phyloP scores from a whole-genome alignment of 176 grass and related monocot species.

The Carex pumila region DNA sequence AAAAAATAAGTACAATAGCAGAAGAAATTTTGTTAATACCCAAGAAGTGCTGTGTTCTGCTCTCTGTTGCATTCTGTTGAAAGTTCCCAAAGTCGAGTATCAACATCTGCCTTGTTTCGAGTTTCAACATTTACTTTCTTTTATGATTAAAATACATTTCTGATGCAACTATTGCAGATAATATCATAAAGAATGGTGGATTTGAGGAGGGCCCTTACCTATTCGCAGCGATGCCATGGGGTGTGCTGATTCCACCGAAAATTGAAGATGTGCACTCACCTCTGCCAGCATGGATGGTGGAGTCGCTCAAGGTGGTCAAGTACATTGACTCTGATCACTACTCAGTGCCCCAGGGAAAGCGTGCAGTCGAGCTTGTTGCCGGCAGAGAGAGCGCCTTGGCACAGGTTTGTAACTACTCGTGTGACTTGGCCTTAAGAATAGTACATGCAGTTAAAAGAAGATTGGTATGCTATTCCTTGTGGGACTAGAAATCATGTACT shows the following conservation, averaged over 20 bases:
- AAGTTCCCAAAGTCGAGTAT: not conserved
- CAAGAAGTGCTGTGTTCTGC: not conserved
- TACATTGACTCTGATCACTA: constrained; percentile 79
- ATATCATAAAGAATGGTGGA: constrained; percentile 81
- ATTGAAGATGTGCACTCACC: constrained; percentile 89
- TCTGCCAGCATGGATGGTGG: constrained; percentile 68
- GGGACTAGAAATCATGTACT: no score
- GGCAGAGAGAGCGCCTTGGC: constrained; percentile 68
- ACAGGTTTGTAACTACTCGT: not conserved
- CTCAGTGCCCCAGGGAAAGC: constrained; percentile 54
- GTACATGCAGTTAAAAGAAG: not conserved
- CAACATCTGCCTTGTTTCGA: not conserved
- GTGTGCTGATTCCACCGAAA: constrained; percentile 74
- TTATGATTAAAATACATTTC: not conserved
- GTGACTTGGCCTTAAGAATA: not conserved
- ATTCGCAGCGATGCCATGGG: constrained; percentile 30
- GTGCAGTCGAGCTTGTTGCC: constrained; percentile 72
- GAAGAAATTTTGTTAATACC: not conserved
- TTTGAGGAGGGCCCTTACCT: constrained; percentile 84
- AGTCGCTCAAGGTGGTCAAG: constrained; percentile 75
- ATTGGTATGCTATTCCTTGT: not conserved
- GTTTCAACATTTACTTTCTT: not conserved
- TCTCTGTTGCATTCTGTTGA: not conserved
- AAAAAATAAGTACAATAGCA: not conserved
- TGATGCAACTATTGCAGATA: constrained; percentile 4